These are phyloP conservation scores for Talaromyces ruber DNA, from an alignment of 495 filamentous ascomycete genomes.

Conservation along the genomic window DNA sequence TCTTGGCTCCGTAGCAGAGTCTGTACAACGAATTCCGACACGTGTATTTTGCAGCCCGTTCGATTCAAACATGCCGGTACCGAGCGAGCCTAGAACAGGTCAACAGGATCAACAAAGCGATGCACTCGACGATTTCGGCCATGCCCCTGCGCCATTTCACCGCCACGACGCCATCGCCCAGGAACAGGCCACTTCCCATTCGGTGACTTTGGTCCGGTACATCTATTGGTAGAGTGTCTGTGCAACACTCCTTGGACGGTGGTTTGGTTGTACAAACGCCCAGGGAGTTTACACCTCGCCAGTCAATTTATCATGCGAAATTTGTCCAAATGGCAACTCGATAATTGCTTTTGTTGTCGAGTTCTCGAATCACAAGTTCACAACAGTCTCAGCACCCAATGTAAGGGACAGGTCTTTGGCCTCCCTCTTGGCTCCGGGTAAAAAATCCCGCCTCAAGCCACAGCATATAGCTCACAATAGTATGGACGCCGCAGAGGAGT, in stretches of 20 bases:
- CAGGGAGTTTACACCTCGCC: neutral
- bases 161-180: neutral
- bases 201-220: neutral
- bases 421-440: neutral
- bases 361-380: neutral
- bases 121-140: neutral
- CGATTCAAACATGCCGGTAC: neutral
- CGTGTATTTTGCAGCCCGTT: neutral
- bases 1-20: too few relatives aligned
- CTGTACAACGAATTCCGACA: neutral
- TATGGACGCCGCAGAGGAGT: neutral
- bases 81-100: neutral
- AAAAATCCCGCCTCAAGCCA: neutral
- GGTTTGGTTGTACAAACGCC: neutral
- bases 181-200: neutral
- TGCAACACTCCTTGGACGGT: too few relatives aligned
- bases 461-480: neutral
- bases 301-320: too few relatives aligned
- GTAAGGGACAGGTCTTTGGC: neutral
- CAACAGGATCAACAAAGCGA: neutral
- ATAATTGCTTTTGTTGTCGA: neutral
- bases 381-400: neutral
- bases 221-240: neutral
- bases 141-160: neutral
- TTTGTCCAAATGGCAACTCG: neutral